These are phyloP conservation scores for Penicillium sp. DNA, from an alignment of 2,329 filamentous ascomycete species.

Conservation along the genomic window DNA sequence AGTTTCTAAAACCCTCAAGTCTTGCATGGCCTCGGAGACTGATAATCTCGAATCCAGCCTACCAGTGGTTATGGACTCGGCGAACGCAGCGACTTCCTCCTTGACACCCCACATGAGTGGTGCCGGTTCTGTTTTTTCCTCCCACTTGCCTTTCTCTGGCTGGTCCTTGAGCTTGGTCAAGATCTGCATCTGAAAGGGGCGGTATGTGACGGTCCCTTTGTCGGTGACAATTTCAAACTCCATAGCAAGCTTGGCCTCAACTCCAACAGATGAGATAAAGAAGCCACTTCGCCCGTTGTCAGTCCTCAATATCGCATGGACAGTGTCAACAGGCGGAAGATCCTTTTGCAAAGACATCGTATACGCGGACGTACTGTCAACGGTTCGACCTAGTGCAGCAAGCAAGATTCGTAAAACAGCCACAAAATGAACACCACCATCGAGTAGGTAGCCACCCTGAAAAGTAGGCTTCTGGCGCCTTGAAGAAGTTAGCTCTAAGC, in stretches of 20 bases:
- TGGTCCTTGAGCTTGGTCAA: not conserved
- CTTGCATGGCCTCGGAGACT: not conserved
- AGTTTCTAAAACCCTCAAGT: not conserved
- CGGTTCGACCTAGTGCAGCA: not conserved
- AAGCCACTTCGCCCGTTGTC: not conserved
- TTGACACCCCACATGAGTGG: not conserved
- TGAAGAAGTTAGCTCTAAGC: not conserved
- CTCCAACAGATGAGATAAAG: not conserved
- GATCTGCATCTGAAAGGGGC: not conserved
- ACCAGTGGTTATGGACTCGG: not conserved
- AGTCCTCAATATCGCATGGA: not conserved
- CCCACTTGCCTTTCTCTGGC: not conserved
- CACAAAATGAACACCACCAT: not conserved
- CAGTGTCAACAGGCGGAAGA: not conserved
- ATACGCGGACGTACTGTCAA: not conserved
- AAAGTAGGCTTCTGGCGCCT: not conserved
- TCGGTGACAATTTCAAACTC: not conserved
- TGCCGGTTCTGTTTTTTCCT: not conserved
- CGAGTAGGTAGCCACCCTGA: not conserved
- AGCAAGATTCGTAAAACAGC: not conserved
- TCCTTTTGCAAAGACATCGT: not conserved
- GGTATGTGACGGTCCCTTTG: not conserved
- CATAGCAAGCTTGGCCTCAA: not conserved
- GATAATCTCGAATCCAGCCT: not conserved
- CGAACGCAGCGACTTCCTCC: not conserved